phyloP scores from a whole-genome alignment of 768 basidiomycete genomes.

The Russula emetica region DNA sequence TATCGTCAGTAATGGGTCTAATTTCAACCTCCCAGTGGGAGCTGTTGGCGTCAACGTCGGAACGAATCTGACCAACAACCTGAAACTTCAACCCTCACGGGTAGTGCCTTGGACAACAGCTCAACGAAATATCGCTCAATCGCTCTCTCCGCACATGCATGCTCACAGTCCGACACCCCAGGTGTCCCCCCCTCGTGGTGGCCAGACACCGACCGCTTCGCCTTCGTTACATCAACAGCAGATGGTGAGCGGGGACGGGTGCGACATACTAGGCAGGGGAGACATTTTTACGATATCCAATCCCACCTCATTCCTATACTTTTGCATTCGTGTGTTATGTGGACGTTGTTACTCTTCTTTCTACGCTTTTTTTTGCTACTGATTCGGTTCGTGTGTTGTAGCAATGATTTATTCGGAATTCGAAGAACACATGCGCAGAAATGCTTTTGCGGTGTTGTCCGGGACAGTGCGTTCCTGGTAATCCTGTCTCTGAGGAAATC shows the following conservation, averaged over 20 bases:
- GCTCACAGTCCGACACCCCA: constrained; percentile 33
- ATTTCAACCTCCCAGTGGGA: constrained; percentile 38
- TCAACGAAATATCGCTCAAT: constrained; percentile 29
- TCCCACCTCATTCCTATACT: constrained; percentile 20
- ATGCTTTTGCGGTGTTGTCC: background rate
- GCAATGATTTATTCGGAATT: constrained; percentile 28
- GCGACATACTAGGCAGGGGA: constrained; percentile 20
- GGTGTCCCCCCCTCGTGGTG: constrained; percentile 33
- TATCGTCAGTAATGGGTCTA: constrained; percentile 38
- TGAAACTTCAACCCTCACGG: constrained; percentile 40
- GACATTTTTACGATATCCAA: constrained; percentile 12
- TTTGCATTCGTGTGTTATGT: constrained; percentile 22
- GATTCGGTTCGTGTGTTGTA: constrained; percentile 26
- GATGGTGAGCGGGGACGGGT: constrained; percentile 32
- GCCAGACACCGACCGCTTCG: constrained; percentile 34
- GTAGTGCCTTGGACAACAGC: constrained; percentile 40
- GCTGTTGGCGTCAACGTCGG: constrained; percentile 30
- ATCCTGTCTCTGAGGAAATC: no score
- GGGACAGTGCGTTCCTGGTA: no score
- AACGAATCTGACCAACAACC: constrained; percentile 39
- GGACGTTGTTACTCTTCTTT: constrained; percentile 15
- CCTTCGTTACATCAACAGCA: constrained; percentile 37
- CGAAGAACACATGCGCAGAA: constrained; percentile 13
- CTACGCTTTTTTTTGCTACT: constrained; percentile 15
- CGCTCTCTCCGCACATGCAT: constrained; percentile 34